Evolutionary conservation across 257 asterid genomes (phyloP).

Genomic region (Solanum appendiculatum): DNA sequence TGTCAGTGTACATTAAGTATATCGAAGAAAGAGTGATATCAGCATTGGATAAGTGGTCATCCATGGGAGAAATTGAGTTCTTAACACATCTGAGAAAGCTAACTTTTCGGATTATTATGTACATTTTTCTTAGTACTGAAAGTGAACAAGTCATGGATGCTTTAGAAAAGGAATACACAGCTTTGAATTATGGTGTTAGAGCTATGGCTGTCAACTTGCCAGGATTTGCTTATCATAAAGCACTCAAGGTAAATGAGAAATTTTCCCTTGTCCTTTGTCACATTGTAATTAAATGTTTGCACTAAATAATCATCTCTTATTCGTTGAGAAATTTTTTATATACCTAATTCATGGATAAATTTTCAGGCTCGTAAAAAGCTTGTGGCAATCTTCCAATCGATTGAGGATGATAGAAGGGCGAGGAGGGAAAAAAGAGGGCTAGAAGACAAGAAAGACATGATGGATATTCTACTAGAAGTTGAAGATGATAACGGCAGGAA

Average conservation of each 20-base stretch:
- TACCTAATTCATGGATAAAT: not conserved
- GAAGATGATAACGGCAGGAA: conserved; percentile 57
- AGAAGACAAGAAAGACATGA: conserved; percentile 51
- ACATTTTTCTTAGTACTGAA: conserved; percentile 72
- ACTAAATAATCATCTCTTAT: not conserved
- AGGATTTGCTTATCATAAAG: too few species aligned
- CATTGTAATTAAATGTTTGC: not conserved
- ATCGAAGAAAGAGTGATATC: conserved; percentile 52
- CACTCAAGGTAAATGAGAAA: conserved; percentile 33
- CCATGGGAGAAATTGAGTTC: conserved; percentile 64
- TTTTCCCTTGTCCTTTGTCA: too few species aligned
- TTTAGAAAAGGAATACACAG: too few species aligned
- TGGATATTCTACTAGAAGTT: conserved; percentile 69
- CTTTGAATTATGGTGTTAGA: too few species aligned
- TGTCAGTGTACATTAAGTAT: conserved; percentile 51
- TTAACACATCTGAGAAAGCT: conserved; percentile 67
- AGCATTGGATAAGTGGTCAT: conserved; percentile 61
- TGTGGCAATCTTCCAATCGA: conserved; percentile 42
- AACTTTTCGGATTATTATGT: conserved; percentile 76
- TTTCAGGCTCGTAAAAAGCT: conserved; percentile 75
- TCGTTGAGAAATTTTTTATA: not conserved
- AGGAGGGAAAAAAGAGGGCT: conserved; percentile 9
- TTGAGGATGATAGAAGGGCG: conserved; percentile 48
- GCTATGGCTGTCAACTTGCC: too few species aligned
- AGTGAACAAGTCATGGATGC: conserved; percentile 56